phyloP scores from a whole-genome alignment of 257 asterid genomes.

The Nicotiana benthamiana region DNA sequence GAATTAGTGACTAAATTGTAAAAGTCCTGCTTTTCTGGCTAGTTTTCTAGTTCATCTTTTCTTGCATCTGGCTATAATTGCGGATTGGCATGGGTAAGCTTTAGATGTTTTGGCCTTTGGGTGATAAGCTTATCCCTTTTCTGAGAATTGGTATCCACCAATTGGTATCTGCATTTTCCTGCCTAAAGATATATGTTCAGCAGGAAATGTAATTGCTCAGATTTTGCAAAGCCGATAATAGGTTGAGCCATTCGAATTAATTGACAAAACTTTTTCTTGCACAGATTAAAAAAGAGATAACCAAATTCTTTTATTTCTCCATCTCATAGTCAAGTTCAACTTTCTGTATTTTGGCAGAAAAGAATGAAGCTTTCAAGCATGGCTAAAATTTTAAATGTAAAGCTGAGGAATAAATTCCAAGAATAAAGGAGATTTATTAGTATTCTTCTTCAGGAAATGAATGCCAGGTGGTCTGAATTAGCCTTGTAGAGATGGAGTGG shows the following conservation, averaged over 20 bases:
- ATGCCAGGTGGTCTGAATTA: slow-evolving; percentile 17
- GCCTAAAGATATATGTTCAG: not conserved
- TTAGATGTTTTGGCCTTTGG: not conserved
- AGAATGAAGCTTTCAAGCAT: not conserved
- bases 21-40: not conserved
- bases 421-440: slow-evolving; percentile 16
- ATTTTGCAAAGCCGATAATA: not conserved
- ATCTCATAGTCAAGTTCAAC: not conserved
- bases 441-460: slow-evolving; percentile 31
- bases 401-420: slow-evolving; percentile 13
- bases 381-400: not conserved
- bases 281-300: not conserved
- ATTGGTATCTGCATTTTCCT: not conserved
- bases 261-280: not conserved
- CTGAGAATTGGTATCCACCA: not conserved
- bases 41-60: too few species aligned
- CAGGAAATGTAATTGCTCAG: not conserved
- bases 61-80: not conserved
- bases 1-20: not conserved
- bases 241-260: not conserved
- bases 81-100: not conserved
- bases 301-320: not conserved
- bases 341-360: not conserved
- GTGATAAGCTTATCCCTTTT: not conserved
- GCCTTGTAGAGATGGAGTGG: slow-evolving; percentile 21